Base-by-base conservation (phyloP, 371 early-diverging fungal genomes). In the Coemansia sp. region DNA sequence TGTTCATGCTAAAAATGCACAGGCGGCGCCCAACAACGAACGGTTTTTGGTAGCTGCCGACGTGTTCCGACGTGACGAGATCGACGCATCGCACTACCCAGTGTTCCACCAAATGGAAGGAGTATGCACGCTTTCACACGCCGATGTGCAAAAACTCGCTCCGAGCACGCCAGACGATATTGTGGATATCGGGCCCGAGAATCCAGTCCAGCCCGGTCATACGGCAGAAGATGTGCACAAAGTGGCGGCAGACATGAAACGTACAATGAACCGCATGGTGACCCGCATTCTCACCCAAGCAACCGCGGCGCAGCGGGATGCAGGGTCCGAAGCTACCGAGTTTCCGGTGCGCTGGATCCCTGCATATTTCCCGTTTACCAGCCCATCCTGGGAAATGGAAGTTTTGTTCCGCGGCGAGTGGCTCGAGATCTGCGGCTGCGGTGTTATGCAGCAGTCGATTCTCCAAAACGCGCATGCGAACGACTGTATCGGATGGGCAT, bases 41-140 rank as follows among this genome's bases (percentile, higher is more conserved):
- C 61, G 82, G 29, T 91, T 95, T 78, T 84, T 95, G 40, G 85
- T 96, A 24, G 89, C 90, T 17, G 98, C 95, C 15, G 99, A 98
- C 80, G 97, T 97, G 11, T 98, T 96, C 82, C 84, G 99, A n/a
- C 87, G 97, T 26, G 99, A 98, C 72, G 97, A 98, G 77, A 94
- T 98, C 68, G 97, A 98, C 71, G 80, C 88, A 2, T 90, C 88
- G 58, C 99, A 98, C 72, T 97, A 97, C 80, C 99, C 99, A 0
- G 93, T 94, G 2, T 98, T 98, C 73, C 99, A 98, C 70, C 99
- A 98, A 74, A 94, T 98, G 87, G 99, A 98, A 71, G 97, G 95
- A 1, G 88, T 96, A 23, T 86, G 85, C 26, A 65, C 74, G n/a
- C 80, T 84, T 54, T 48, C 68, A 36, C 76, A 64, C 8, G 44